phyloP scores from a whole-genome alignment of 768 basidiomycete species.

The Rhodotorula sphaerocarpa region DNA sequence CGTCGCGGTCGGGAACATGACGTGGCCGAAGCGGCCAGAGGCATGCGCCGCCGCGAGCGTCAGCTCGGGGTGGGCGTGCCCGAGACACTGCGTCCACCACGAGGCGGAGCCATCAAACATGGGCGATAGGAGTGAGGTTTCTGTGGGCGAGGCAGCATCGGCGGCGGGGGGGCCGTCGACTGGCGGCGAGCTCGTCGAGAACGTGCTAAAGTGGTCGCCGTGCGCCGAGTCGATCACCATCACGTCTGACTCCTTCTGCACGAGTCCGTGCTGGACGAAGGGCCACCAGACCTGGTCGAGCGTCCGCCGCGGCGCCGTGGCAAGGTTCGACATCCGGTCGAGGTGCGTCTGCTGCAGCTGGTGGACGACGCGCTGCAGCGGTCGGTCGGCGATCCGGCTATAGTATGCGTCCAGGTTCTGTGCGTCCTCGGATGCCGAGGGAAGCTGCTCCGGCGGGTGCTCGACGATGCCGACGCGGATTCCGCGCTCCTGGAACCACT shows the following conservation, averaged over 20 bases:
- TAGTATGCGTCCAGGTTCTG: constrained; percentile 66
- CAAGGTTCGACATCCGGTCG: constrained; percentile 61
- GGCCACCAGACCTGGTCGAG: constrained; percentile 89
- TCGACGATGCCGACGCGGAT: constrained; percentile 43
- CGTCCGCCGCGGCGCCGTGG: constrained; percentile 68
- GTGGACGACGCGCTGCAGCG: constrained; percentile 49
- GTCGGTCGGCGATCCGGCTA: constrained; percentile 44
- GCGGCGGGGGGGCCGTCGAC: not conserved
- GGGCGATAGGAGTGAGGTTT: constrained; percentile 45
- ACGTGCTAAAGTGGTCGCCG: constrained; percentile 76
- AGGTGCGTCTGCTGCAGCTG: constrained; percentile 60
- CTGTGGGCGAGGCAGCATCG: not conserved
- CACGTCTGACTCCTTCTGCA: constrained; percentile 62
- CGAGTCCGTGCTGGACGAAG: constrained; percentile 79
- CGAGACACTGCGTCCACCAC: constrained; percentile 95
- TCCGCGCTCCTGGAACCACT: constrained; percentile 68
- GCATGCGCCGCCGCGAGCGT: constrained; percentile 80
- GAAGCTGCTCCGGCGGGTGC: constrained; percentile 39
- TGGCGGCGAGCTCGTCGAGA: constrained; percentile 44
- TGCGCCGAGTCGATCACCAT: constrained; percentile 85
- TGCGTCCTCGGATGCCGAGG: constrained; percentile 47
- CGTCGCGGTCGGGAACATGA: constrained; percentile 85
- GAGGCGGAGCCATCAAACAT: constrained; percentile 88
- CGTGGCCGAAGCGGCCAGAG: constrained; percentile 89
- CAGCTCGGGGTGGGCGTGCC: constrained; percentile 67